Conservation (phyloP, 371 early-diverging fungal species). For the Lichtheimia hyalospora region DNA sequence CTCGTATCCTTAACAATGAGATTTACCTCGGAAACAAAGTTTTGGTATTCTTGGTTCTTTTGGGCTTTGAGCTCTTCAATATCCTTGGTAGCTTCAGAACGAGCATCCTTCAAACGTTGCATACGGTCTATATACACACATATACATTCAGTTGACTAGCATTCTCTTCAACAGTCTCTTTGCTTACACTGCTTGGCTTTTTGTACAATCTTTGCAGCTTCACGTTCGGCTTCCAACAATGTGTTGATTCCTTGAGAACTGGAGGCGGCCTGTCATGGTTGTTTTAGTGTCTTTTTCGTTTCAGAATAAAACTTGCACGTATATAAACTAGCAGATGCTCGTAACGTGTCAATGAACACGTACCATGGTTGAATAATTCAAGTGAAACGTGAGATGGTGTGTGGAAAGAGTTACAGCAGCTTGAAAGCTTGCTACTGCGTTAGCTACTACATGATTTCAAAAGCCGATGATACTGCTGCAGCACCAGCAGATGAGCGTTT, state of each 20-base stretch:
- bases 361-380: too few relatives aligned
- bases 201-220: slow-evolving; percentile 86
- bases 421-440: too few relatives aligned
- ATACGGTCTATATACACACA: slow-evolving; percentile 72
- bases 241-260: slow-evolving; percentile 84
- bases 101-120: slow-evolving; percentile 92
- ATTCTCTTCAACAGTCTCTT: neutral
- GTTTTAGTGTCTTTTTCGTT: neutral
- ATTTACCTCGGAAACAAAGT: slow-evolving; percentile 78
- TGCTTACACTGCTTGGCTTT: slow-evolving; percentile 90
- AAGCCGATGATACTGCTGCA: too few relatives aligned
- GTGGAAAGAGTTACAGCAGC: too few relatives aligned
- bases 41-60: slow-evolving; percentile 82
- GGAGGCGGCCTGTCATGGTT: slow-evolving; percentile 59
- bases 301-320: too few relatives aligned
- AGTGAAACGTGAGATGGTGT: too few relatives aligned
- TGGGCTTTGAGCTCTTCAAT: slow-evolving; percentile 83
- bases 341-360: too few relatives aligned
- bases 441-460: too few relatives aligned
- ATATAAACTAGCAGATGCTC: too few relatives aligned
- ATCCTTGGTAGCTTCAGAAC: slow-evolving; percentile 91
- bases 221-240: slow-evolving; percentile 85
- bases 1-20: neutral
- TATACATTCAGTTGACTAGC: neutral
- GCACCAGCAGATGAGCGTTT: too few relatives aligned